phyloP scores from a whole-genome alignment of 2,329 filamentous ascomycete species.

The Leptographium procerum region DNA sequence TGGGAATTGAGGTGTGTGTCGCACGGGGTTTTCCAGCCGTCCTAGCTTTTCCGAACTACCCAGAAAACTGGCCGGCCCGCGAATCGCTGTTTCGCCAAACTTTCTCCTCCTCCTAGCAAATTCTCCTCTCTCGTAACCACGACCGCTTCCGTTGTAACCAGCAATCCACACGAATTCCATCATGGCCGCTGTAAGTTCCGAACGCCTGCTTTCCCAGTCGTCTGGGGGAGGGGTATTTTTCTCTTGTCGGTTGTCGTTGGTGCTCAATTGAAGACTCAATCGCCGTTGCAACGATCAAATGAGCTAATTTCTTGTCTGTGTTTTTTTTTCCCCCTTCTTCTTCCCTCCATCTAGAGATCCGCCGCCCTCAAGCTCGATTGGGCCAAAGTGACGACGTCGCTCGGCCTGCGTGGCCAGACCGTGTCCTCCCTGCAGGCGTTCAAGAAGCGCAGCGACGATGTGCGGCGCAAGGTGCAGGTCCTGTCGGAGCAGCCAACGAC shows the following conservation, averaged over 20 bases:
- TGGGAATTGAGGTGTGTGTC: background rate
- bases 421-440: constrained; percentile 84
- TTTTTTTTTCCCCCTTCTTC: constrained; percentile 12
- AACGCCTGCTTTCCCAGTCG: background rate
- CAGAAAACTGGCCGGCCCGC: constrained; percentile 5
- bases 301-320: constrained; percentile 40
- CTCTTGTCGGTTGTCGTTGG: background rate
- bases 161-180: constrained; percentile 6
- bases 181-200: constrained; percentile 14
- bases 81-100: constrained; percentile 2
- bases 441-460: constrained; percentile 99
- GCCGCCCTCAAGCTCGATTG: constrained; percentile 99
- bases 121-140: background rate
- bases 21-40: constrained; percentile 1
- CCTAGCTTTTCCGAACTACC: constrained; percentile 15
- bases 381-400: constrained; percentile 85
- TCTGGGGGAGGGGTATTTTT: background rate
- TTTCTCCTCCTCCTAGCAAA: background rate
- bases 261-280: background rate
- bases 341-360: constrained; percentile 57
- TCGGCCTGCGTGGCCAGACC: constrained; percentile 93
- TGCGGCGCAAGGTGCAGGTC: constrained; percentile 79
- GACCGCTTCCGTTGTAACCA: background rate
- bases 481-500: constrained; percentile 76
- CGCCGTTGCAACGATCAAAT: background rate